Percentiles rank a stretch among this genome's conserved stretches.
Evolutionary conservation across 345 rosid genomes (phyloP).

Genomic region (Pistacia vera): DNA sequence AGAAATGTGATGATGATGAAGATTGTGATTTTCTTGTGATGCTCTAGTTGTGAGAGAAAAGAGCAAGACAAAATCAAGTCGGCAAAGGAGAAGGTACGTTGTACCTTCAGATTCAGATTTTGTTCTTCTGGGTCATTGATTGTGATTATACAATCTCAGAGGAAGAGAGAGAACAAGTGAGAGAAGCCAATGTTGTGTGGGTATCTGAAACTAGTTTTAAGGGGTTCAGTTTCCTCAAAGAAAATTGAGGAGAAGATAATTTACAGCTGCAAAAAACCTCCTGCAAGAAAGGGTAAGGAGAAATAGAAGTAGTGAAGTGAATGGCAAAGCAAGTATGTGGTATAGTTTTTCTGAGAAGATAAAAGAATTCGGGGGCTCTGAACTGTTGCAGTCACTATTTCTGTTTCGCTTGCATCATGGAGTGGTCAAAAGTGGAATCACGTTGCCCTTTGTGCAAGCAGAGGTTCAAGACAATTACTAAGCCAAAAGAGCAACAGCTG

Average conservation of each 20-base stretch:
- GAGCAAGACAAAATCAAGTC: conserved; percentile 35
- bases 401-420: conserved; percentile 95
- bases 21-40: conserved; percentile 46
- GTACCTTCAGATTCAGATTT: conserved; percentile 78
- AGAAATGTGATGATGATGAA: conserved; percentile 36
- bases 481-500: conserved; percentile 73
- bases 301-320: conserved; percentile 66
- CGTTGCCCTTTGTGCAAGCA: conserved; percentile 98
- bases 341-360: conserved; percentile 87
- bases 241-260: conserved; percentile 44
- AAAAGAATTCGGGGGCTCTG: conserved; percentile 79
- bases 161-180: conserved; percentile 94
- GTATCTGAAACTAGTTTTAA: conserved; percentile 45
- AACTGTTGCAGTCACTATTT: conserved; percentile 93
- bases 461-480: conserved; percentile 81
- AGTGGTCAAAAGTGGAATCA: conserved; percentile 98
- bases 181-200: conserved; percentile 62
- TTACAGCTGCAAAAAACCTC: conserved; percentile 41
- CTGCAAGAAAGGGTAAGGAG: conserved; percentile 68
- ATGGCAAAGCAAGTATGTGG: conserved; percentile 76
- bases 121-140: conserved; percentile 59
- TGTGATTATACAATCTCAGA: conserved; percentile 83
- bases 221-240: conserved; percentile 54
- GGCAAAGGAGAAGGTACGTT: conserved; percentile 46
- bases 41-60: conserved; percentile 38